These are phyloP conservation scores for Silybum marianum DNA, from an alignment of 129 eudicot species.

Conservation along the genomic window DNA sequence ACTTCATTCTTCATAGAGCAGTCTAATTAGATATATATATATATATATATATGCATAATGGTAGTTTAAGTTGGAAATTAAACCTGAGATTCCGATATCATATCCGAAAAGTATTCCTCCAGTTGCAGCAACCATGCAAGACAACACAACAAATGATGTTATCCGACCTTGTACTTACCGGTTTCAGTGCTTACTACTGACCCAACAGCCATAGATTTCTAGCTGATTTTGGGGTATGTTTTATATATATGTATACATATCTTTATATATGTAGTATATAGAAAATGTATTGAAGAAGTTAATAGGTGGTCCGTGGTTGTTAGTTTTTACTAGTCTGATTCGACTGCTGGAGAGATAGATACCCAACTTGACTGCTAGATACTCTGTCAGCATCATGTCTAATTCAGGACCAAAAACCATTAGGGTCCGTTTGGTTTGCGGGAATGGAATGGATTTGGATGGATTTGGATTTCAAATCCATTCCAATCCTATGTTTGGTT, in stretches of 20 bases:
- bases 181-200: conserved; percentile 18
- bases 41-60: neutral
- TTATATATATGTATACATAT: neutral
- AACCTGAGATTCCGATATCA: conserved; percentile 77
- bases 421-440: no score
- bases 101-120: conserved; percentile 80
- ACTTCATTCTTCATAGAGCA: neutral
- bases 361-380: conserved; percentile 31
- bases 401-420: neutral
- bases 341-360: conserved; percentile 15
- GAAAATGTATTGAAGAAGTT: conserved; percentile 6
- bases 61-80: neutral
- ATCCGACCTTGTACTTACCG: conserved; percentile 49
- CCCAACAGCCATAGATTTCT: conserved; percentile 49
- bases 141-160: conserved; percentile 55
- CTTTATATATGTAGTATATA: neutral
- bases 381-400: neutral
- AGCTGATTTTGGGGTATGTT: neutral
- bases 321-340: conserved; percentile 21
- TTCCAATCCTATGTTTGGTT: no score
- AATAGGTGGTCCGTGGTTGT: conserved; percentile 2
- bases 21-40: no score
- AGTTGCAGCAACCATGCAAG: conserved; percentile 73
- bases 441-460: no score
- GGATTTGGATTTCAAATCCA: no score